Percentiles rank a stretch among this genome's conserved stretches.
Conservation (phyloP, 2,329 filamentous ascomycete genomes). For the Hymenoscyphus repandus region DNA sequence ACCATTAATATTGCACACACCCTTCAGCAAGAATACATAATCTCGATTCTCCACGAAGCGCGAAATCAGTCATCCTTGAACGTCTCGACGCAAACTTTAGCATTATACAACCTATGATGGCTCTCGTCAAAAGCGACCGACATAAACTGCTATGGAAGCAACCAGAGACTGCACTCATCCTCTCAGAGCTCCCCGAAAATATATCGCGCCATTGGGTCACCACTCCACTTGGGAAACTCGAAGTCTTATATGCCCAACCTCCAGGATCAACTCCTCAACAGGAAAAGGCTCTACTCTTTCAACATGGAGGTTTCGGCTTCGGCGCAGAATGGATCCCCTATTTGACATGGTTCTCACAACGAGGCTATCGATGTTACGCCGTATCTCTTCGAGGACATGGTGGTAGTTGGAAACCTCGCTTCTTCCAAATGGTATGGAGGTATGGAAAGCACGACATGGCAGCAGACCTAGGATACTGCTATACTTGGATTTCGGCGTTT, state of each 20-base stretch:
- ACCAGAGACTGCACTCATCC: neutral
- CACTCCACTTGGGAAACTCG: slow-evolving; percentile 33
- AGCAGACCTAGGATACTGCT: slow-evolving; percentile 9
- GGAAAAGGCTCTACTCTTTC: slow-evolving; percentile 33
- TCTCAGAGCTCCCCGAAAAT: slow-evolving; percentile 22
- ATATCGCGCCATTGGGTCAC: slow-evolving; percentile 31
- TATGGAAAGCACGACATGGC: slow-evolving; percentile 14
- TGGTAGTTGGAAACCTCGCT: slow-evolving; percentile 35
- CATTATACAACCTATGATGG: too few species aligned
- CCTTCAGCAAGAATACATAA: too few species aligned
- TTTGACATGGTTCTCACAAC: slow-evolving; percentile 31
- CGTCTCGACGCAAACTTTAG: too few species aligned
- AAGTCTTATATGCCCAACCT: slow-evolving; percentile 34
- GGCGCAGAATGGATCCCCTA: slow-evolving; percentile 34
- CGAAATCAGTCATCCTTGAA: too few species aligned
- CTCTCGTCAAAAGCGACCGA: neutral
- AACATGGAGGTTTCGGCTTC: slow-evolving; percentile 37
- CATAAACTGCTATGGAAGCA: slow-evolving; percentile 2
- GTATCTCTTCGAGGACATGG: slow-evolving; percentile 39
- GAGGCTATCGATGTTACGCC: slow-evolving; percentile 36
- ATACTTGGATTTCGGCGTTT: slow-evolving; percentile 2
- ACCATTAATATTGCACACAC: too few species aligned
- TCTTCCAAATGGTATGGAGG: slow-evolving; percentile 33
- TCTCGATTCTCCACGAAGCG: too few species aligned
- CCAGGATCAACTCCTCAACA: neutral